Evolutionary conservation across 1,284 basidiomycete species (phyloP).

Genomic region (Leccinum subfulvum): DNA sequence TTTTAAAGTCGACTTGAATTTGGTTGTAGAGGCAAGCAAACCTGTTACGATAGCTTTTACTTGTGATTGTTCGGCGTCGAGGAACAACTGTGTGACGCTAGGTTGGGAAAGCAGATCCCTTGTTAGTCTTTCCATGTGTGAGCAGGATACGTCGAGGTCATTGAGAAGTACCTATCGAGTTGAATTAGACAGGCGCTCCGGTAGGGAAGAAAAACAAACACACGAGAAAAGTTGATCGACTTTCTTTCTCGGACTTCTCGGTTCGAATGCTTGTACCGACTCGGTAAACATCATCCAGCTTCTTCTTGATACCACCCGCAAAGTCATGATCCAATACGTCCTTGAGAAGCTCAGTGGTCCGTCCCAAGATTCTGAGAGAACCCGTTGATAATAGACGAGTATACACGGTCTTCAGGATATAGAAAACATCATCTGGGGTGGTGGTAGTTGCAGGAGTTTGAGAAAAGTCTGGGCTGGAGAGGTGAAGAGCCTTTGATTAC

Average conservation of each 20-base stretch:
- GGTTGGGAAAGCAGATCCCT: constrained; percentile 64
- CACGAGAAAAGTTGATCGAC: constrained; percentile 77
- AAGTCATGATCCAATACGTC: constrained; percentile 83
- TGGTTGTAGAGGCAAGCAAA: constrained; percentile 55
- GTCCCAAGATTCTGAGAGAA: constrained; percentile 56
- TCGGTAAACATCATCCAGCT: constrained; percentile 86
- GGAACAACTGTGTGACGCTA: constrained; percentile 68
- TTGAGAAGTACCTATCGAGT: constrained; percentile 74
- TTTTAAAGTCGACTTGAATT: constrained; percentile 70
- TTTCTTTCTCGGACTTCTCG: constrained; percentile 78
- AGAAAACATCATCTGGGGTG: constrained; percentile 91
- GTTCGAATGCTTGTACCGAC: constrained; percentile 49
- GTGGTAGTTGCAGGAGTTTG: constrained; percentile 64
- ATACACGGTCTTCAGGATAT: constrained; percentile 84
- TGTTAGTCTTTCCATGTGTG: constrained; percentile 80
- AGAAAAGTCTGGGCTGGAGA: constrained; percentile 66
- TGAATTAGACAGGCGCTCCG: neutral
- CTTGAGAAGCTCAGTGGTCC: constrained; percentile 60
- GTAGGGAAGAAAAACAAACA: constrained; percentile 33
- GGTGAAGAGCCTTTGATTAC: constrained; percentile 59
- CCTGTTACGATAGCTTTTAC: constrained; percentile 48
- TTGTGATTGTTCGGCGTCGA: constrained; percentile 52
- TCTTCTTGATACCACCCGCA: constrained; percentile 71
- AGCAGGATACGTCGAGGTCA: constrained; percentile 83
- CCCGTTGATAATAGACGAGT: constrained; percentile 75